Evolutionary conservation across 108 stramenopile genomes (phyloP).

Genomic region (Nitzschia sp.): DNA sequence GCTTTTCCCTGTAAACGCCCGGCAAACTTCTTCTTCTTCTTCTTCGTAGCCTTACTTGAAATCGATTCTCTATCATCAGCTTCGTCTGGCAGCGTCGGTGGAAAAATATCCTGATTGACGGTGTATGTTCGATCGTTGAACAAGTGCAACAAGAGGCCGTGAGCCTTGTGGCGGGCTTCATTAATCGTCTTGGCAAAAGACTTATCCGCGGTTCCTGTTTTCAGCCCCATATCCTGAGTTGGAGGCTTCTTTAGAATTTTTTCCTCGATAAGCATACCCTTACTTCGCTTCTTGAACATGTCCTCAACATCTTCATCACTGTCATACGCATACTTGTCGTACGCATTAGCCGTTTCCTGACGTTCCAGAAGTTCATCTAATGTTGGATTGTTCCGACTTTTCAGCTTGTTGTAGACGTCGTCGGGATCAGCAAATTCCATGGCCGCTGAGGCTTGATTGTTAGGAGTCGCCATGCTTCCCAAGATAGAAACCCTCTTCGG

Average conservation of each 20-base stretch:
- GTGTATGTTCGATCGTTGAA: slow-evolving; percentile 49
- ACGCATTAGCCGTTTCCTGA: slow-evolving; percentile 15
- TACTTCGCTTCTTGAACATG: slow-evolving; percentile 21
- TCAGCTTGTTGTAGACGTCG: slow-evolving; percentile 23
- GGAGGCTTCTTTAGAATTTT: slow-evolving; percentile 31
- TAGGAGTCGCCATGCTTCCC: background rate
- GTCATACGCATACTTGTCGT: slow-evolving; percentile 29
- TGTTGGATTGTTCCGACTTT: slow-evolving; percentile 18
- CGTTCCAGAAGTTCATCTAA: slow-evolving; percentile 29
- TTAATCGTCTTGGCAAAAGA: slow-evolving; percentile 20
- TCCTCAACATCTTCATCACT: slow-evolving; percentile 45
- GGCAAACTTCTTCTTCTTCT: slow-evolving; percentile 22
- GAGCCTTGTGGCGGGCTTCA: slow-evolving; percentile 30
- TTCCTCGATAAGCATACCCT: slow-evolving; percentile 27
- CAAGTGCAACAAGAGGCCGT: slow-evolving; percentile 36
- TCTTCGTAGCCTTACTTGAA: background rate
- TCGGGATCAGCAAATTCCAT: slow-evolving; percentile 21
- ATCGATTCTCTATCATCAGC: slow-evolving; percentile 20
- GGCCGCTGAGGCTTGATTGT: background rate
- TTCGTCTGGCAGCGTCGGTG: slow-evolving; percentile 15
- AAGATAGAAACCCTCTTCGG: background rate
- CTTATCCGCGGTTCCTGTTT: slow-evolving; percentile 1
- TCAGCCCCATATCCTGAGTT: slow-evolving; percentile 22
- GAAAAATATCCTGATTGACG: slow-evolving; percentile 32
- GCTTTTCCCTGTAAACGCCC: slow-evolving; percentile 8